Evolutionary conservation across 73 alveolate genomes (phyloP), one percentile per base, ranked within the genome.

Genomic region (Paramecium sonneborni): DNA sequence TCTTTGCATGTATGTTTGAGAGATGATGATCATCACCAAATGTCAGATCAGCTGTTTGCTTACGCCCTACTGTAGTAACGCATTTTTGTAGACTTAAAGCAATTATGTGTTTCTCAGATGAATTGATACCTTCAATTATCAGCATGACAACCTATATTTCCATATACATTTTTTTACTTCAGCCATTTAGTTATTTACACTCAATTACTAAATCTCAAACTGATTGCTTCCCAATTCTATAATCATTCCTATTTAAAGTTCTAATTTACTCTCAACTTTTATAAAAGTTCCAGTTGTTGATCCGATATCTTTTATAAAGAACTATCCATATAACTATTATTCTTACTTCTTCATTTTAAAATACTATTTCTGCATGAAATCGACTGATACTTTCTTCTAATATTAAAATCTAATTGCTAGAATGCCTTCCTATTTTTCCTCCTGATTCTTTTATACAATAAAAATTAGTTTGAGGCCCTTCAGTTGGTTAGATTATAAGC

Each of bases 241-340:
- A 95, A 96, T 89, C 98, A 96, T 96, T 6, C 95, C 95, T 37
- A 67, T 58, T 56, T 74, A 79, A 15, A 96, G 85, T 11, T 89
- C 92, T 18, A 93, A 93, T 74, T 95, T 95, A 10, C 85, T 39
- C 43, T 96, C 90, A 15, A 96, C 94, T 95, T 94, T 96, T 11
- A 96, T 79, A 72, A 96, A 96, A n/a, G 97, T 84, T 0, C 98
- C 98, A 15, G 98, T 94, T 9, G 98, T 94, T 56, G 95, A 76
- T 6, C 97, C 97, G 39, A 96, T 92, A 32, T 96, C 98, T 86
- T 94, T 92, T 7, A 96, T 67, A 58, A 24, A 88, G 30, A 88
- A 88, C 76, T 88, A 44, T 15, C 3, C 20, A 79, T 21, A 43
- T 1, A 76, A 30, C 30, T 15, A 3, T 52, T 5, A 79, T 32